Conservation (phyloP, 108 stramenopile genomes). For the Cyclotella baltica region DNA sequence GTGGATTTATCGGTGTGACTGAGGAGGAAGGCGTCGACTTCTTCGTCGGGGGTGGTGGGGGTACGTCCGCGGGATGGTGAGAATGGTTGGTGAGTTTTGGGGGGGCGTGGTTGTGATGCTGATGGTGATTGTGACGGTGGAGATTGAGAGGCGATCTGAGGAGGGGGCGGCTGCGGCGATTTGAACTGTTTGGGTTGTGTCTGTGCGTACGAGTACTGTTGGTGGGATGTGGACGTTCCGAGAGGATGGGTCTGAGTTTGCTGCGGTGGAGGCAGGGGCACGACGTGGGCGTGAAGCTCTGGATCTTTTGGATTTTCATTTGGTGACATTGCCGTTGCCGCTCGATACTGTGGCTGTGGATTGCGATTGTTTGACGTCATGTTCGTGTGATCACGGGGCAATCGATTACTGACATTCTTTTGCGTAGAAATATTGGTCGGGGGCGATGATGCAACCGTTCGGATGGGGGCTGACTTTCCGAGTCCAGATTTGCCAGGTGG, state of each 20-base stretch:
- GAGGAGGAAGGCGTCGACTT: conserved; percentile 36
- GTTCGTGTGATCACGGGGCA: no score
- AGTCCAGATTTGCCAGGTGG: background rate
- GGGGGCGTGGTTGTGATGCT: background rate
- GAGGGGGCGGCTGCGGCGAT: background rate
- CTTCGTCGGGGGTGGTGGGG: conserved; percentile 44
- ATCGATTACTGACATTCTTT: no score
- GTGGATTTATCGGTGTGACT: background rate
- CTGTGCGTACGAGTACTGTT: background rate
- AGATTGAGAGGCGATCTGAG: background rate
- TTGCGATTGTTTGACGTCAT: no score
- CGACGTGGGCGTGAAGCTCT: conserved; percentile 24
- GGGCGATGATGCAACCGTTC: no score
- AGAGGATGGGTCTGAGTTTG: conserved; percentile 18
- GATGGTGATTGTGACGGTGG: background rate
- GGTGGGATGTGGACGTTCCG: background rate
- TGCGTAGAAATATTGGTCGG: no score
- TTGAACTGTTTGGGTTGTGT: background rate
- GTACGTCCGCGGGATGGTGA: background rate
- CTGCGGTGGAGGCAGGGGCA: conserved; percentile 25
- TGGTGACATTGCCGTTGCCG: no score
- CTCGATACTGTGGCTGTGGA: no score
- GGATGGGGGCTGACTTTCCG: background rate
- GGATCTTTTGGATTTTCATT: no score
- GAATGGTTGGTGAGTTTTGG: background rate